Evolutionary conservation across 1,284 basidiomycete species (phyloP), one percentile per base, ranked within the genome.

Genomic region (Puccinia novopanici): DNA sequence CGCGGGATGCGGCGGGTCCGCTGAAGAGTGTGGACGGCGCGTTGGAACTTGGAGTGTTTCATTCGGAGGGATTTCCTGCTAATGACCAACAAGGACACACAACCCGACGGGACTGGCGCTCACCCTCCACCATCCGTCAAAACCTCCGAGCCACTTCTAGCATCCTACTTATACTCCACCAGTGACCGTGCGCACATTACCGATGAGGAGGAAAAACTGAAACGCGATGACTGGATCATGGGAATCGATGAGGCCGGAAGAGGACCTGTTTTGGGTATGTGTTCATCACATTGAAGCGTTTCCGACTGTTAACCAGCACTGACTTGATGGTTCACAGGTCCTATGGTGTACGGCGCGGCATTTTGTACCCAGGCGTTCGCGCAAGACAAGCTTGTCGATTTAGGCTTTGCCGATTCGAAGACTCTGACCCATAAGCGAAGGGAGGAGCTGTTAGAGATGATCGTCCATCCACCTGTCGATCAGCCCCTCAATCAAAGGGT

Each of bases 321-420:
- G 42, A 63, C 30, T 34, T 37, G 70, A 34, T 48, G 63, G 27
- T 30, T 83, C 30, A 34, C 34, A 87, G 88, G 89, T 1, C 96
- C 96, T 0, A 89, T 98, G 83, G 96, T 99, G 0, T 99, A 99
- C 84, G 96, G 93, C 1, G 90, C 96, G 34, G 94, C 96, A 0
- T 98, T 94, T 86, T 98, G 95, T 84, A 93, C 94, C 0, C 87
- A 89, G 4, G 87, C 90, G 13, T 98, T 93, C 87, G 89, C 91
- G 83, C 89, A 91, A 10, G 86, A 90, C 17, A 59, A 75, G 40
- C 87, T 99, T 71, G 91, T 93, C 71, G 86, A 88, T 6, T 89
- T 98, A 3, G 96, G 96, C 0, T 99, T 98, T 86, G 94, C 94
- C 93, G 93, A 99, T 87, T 98, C 96, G 6, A 99, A 99, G 86